These are phyloP conservation scores for Panaeolus papilionaceus DNA, from an alignment of 768 basidiomycete genomes.

Conservation along the genomic window DNA sequence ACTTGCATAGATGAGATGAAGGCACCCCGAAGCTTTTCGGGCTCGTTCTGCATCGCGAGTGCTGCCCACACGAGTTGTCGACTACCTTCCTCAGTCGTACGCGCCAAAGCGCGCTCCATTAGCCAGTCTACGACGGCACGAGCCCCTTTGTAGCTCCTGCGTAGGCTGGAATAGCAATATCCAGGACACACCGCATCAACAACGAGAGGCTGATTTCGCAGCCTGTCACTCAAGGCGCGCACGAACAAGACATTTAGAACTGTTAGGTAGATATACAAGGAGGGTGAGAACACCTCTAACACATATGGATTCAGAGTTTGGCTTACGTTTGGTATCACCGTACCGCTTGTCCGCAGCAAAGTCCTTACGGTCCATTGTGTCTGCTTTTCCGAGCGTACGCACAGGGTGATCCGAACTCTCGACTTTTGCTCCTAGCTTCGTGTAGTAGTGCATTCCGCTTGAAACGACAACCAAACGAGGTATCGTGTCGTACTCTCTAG, in stretches of 20 bases:
- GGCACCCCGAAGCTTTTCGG: conserved; percentile 32
- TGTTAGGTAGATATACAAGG: conserved; percentile 21
- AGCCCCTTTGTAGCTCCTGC: conserved; percentile 21
- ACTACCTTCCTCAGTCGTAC: conserved; percentile 42
- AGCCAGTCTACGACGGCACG: conserved; percentile 24
- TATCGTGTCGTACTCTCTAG: conserved; percentile 31
- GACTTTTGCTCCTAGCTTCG: conserved; percentile 29
- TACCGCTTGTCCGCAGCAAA: conserved; percentile 32
- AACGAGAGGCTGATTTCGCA: conserved; percentile 24
- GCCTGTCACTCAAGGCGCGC: conserved; percentile 39
- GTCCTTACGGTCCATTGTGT: conserved; percentile 32
- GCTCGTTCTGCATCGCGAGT: conserved; percentile 29
- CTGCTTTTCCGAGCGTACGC: conserved; percentile 33
- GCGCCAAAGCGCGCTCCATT: conserved; percentile 38
- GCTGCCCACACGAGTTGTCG: conserved; percentile 41
- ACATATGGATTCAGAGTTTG: not conserved
- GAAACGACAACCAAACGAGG: conserved; percentile 48
- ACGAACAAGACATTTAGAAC: conserved; percentile 47
- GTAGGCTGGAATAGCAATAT: conserved; percentile 13
- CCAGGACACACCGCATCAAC: conserved; percentile 7
- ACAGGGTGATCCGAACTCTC: conserved; percentile 34
- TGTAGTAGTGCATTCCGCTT: conserved; percentile 46
- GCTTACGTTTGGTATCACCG: conserved; percentile 41
- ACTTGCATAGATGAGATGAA: conserved; percentile 21
- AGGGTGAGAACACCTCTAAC: not conserved